Base-by-base conservation (phyloP, 176 grass and related monocot genomes). In the Rhynchospora pubera region DNA sequence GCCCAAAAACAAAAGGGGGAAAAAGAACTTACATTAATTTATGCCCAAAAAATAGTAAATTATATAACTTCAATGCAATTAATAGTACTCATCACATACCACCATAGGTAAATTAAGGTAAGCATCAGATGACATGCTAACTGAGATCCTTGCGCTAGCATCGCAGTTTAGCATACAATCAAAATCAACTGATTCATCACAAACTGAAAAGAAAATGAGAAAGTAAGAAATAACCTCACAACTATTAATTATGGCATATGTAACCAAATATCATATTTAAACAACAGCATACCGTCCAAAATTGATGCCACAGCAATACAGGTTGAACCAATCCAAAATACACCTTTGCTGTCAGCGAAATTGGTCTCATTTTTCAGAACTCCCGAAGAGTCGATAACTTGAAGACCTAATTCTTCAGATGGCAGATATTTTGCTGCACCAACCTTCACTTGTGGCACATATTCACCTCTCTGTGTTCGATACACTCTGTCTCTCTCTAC, bases 401-500 rank as follows among this genome's bases (percentile, higher is more conserved):
- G 58, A 24, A 52, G 16, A 61, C 60, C 60, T 65, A 82, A 45
- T 82, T n/a, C n/a, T n/a, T n/a, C n/a, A n/a, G n/a, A n/a, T n/a
- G n/a, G n/a, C n/a, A n/a, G n/a, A n/a, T n/a, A n/a, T n/a, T n/a
- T n/a, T n/a, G n/a, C n/a, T n/a, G n/a, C n/a, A n/a, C n/a, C n/a
- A n/a, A n/a, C n/a, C n/a, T n/a, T n/a, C n/a, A n/a, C n/a, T n/a
- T n/a, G n/a, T n/a, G n/a, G n/a, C n/a, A n/a, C n/a, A n/a, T n/a
- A n/a, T n/a, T 94, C 85, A 68, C 87, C 87, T 85, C 95, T 94
- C 12, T 94, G 90, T 85, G 87, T 48, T 22, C 74, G 85, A 83
- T 98, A 94, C 47, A 98, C 89, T 76, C 92, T 98, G 67, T 98
- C 90, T 79, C 78, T 94, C 85, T 94, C 95, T 85, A 98, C 90